A percentile compares a stretch with the other conserved stretches of the same genome.
Evolutionary conservation across 305 asterid genomes (phyloP).

Genomic region (Euphrasia arctica): DNA sequence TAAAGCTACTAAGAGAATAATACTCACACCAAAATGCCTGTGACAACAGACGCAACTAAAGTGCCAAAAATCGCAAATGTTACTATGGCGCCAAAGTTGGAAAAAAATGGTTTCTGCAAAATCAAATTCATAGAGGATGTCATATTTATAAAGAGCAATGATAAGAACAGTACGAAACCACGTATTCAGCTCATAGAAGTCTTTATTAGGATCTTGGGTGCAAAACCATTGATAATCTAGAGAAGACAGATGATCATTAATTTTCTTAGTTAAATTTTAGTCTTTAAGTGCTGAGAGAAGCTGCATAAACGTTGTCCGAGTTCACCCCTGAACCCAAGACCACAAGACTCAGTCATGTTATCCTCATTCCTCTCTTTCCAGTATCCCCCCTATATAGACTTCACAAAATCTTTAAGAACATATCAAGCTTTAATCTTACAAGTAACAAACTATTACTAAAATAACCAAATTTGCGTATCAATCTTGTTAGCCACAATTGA

Average conservation of each 20-base stretch:
- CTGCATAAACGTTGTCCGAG: background rate
- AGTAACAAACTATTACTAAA: background rate
- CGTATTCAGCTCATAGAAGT: constrained; percentile 4
- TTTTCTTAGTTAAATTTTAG: background rate
- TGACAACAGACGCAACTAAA: constrained; percentile 80
- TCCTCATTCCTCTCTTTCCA: background rate
- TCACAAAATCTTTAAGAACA: background rate
- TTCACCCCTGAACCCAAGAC: background rate
- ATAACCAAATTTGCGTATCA: background rate
- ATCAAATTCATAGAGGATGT: constrained; percentile 28
- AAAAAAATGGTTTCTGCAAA: constrained; percentile 94
- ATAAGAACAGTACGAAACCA: background rate
- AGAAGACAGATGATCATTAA: background rate
- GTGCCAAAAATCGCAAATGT: constrained; percentile 92
- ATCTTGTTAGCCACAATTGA: background rate
- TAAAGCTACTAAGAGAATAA: constrained; percentile 25
- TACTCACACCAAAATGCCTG: constrained; percentile 95
- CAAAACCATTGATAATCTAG: constrained; percentile 3
- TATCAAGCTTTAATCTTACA: background rate
- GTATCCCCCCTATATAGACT: background rate
- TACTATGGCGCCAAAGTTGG: constrained; percentile 96
- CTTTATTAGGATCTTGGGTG: background rate
- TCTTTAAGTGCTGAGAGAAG: background rate
- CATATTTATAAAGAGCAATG: constrained; percentile 12
- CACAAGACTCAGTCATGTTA: background rate